phyloP scores from a whole-genome alignment of 768 basidiomycete genomes.

The Collybia sordida region DNA sequence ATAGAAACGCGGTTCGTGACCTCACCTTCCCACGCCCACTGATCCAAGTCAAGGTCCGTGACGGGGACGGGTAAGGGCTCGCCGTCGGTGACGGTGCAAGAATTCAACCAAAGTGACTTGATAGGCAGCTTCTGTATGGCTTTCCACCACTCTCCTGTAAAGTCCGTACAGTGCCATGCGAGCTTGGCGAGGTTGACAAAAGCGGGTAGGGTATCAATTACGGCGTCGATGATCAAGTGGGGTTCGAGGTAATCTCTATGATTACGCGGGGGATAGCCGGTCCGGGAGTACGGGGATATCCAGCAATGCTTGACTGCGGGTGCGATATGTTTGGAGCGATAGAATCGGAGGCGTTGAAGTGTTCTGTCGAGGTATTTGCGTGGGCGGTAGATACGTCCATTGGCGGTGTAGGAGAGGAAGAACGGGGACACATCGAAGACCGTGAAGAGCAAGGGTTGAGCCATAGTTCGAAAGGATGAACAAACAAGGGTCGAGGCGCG shows the following conservation, averaged over 20 bases:
- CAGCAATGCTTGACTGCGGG: slow-evolving; percentile 32
- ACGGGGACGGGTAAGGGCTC: slow-evolving; percentile 14
- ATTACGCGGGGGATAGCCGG: slow-evolving; percentile 25
- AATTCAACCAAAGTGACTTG: slow-evolving; percentile 31
- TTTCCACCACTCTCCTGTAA: slow-evolving; percentile 30
- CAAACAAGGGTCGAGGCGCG: slow-evolving; percentile 28
- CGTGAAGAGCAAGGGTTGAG: slow-evolving; percentile 36
- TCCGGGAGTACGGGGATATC: slow-evolving; percentile 33
- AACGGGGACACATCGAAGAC: slow-evolving; percentile 34
- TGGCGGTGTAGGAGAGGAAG: slow-evolving; percentile 28
- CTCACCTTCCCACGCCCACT: slow-evolving; percentile 36
- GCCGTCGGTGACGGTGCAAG: slow-evolving; percentile 19
- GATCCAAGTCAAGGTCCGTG: slow-evolving; percentile 30
- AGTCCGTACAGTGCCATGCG: slow-evolving; percentile 36
- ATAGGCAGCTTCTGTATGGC: slow-evolving; percentile 25
- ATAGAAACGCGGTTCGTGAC: slow-evolving; percentile 31
- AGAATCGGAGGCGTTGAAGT: slow-evolving; percentile 27
- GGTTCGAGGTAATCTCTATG: slow-evolving; percentile 30
- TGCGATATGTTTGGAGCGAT: slow-evolving; percentile 28
- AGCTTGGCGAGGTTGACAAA: slow-evolving; percentile 32
- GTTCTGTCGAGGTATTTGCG: slow-evolving; percentile 29
- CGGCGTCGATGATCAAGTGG: slow-evolving; percentile 28
- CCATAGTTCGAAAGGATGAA: slow-evolving; percentile 28
- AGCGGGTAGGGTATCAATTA: slow-evolving; percentile 24
- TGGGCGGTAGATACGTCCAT: slow-evolving; percentile 24